Evolutionary conservation across 306 rosid species (phyloP).

Genomic region (Cucurbita maxima): DNA sequence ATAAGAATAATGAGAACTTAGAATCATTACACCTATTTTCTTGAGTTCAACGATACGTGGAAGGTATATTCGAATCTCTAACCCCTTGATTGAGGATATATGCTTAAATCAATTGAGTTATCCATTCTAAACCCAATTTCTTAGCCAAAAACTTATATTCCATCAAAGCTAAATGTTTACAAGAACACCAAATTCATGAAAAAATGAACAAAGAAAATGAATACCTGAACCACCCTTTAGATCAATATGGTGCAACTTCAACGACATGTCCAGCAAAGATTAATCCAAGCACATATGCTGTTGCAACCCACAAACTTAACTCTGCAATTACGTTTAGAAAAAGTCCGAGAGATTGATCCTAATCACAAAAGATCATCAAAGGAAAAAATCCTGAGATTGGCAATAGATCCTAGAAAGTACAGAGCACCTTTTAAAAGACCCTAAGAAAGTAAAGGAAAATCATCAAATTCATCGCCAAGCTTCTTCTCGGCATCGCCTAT

Average conservation of each 20-base stretch:
- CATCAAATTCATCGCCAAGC: slow-evolving; percentile 4
- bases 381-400: background rate
- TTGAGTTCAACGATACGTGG: background rate
- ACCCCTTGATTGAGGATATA: background rate
- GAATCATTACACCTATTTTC: background rate
- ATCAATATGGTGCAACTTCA: slow-evolving; percentile 24
- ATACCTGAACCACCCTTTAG: slow-evolving; percentile 33
- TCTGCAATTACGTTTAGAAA: background rate
- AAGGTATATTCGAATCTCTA: background rate
- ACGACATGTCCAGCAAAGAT: slow-evolving; percentile 37
- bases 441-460: background rate
- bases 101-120: background rate
- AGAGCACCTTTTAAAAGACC: background rate
- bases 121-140: background rate
- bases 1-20: background rate
- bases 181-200: background rate
- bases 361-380: background rate
- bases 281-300: slow-evolving; percentile 18
- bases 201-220: background rate
- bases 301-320: background rate
- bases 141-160: background rate
- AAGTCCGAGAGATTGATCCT: background rate
- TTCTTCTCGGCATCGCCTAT: slow-evolving; percentile 7
- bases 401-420: background rate
- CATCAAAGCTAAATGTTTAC: background rate